These are phyloP conservation scores for Discostella stelligera DNA, from an alignment of 352 stramenopile species.

Conservation along the genomic window DNA sequence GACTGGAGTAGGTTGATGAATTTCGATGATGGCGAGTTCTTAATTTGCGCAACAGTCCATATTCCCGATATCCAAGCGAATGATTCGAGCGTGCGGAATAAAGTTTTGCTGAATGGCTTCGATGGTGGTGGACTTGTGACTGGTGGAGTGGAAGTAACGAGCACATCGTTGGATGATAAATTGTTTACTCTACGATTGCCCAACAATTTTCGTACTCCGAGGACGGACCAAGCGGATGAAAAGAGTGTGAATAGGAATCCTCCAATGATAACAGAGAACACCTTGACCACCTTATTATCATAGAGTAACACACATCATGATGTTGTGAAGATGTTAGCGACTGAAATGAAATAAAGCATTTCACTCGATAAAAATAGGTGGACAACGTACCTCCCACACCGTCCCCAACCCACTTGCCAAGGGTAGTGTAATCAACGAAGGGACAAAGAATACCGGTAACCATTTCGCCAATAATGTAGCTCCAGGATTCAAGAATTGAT, in stretches of 20 bases:
- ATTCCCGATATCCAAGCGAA: slow-evolving; percentile 35
- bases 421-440: slow-evolving; percentile 80
- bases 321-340: not conserved
- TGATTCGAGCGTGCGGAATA: slow-evolving; percentile 38
- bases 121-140: not conserved
- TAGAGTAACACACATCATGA: no score
- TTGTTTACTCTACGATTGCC: not conserved
- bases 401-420: slow-evolving; percentile 64
- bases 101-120: slow-evolving; percentile 37
- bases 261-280: slow-evolving; percentile 52
- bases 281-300: slow-evolving; percentile 42
- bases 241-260: slow-evolving; percentile 71
- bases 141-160: not conserved
- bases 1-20: slow-evolving; percentile 44
- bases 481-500: slow-evolving; percentile 59
- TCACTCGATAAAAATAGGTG: not conserved
- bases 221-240: slow-evolving; percentile 59
- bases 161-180: not conserved
- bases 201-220: slow-evolving; percentile 48
- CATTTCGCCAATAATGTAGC: slow-evolving; percentile 75
- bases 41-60: slow-evolving; percentile 11
- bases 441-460: slow-evolving; percentile 85
- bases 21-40: slow-evolving; percentile 20
- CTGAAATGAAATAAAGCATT: not conserved
- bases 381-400: slow-evolving; percentile 28